Evolutionary conservation across 371 early-diverging fungal genomes (phyloP), one percentile per base, ranked within the genome.

Genomic region (Furculomyces boomerangus): DNA sequence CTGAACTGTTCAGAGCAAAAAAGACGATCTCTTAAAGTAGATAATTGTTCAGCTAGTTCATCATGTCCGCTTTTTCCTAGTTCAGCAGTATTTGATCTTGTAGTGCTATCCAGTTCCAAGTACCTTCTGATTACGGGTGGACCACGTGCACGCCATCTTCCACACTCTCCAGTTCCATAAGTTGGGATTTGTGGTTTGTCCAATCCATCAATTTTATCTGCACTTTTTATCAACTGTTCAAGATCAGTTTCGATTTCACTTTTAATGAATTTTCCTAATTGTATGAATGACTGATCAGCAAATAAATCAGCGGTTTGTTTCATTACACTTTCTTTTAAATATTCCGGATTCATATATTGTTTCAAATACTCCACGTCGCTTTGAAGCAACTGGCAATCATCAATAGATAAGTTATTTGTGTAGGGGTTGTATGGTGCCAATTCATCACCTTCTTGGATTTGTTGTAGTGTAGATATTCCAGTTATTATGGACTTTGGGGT

Each of bases 251-350:
- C 71, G 0, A 71, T 39, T 2, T 72, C 71, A 5, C 53, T 45
- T 26, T 73, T 74, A 26, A 84, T 64, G 48, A 84, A 80, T 28
- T 70, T 67, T 24, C 67, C 73, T 41, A 78, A 70, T 60, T 80
- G 78, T 35, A 86, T 73, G n/a, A 73, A 75, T 20, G 81, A 79
- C 31, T 81, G 76, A 0, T 83, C 81, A 20, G 71, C 46, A 58
- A 85, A 85, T 25, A 66, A 65, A 14, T 75, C 79, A n/a, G 75
- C 64, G 14, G 79, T 66, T 52, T 75, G 70, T 22, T 52, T 35
- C 32, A 83, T 56, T 30, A 66, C 63, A 29, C 58, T 46, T 1
- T 60, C 50, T 14, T 71, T 62, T 37, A 85, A 70, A 58, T 85
- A 83, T 30, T 67, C 64, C n/a, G 79, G 75, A 53, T 83, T 80